phyloP scores from a whole-genome alignment of 2,329 filamentous ascomycete species.

The Pestalotiopsis sp. region DNA sequence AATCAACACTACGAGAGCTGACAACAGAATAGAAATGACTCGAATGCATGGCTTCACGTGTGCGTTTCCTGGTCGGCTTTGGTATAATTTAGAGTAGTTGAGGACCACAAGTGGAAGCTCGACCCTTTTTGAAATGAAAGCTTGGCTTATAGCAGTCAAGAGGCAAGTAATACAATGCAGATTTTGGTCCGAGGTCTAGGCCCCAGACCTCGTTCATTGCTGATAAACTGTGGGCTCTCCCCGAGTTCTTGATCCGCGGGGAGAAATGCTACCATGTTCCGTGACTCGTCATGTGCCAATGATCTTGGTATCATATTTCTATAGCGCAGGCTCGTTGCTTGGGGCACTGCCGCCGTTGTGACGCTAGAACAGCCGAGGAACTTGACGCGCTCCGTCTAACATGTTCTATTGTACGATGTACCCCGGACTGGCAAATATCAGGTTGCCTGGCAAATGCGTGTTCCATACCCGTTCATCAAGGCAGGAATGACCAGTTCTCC shows the following conservation, averaged over 20 bases:
- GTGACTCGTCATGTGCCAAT: background rate
- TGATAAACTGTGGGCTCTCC: background rate
- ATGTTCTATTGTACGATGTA: too few species aligned
- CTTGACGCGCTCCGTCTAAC: background rate
- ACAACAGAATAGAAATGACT: too few species aligned
- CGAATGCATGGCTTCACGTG: too few species aligned
- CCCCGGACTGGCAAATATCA: too few species aligned
- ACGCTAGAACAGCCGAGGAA: background rate
- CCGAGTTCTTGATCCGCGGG: background rate
- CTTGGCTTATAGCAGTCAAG: too few species aligned
- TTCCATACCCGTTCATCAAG: background rate
- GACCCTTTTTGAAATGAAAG: too few species aligned
- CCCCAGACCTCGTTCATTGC: background rate
- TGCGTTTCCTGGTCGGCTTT: too few species aligned
- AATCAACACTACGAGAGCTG: background rate
- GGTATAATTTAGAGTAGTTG: too few species aligned
- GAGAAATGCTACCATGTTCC: background rate
- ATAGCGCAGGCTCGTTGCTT: background rate
- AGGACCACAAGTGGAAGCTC: too few species aligned
- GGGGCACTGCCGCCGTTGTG: background rate
- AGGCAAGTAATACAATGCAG: background rate
- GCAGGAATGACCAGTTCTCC: constrained; percentile 23
- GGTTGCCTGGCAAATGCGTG: background rate
- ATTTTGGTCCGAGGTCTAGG: background rate
- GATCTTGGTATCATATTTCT: background rate